phyloP scores from a whole-genome alignment of 495 filamentous ascomycete genomes.

The Penicillium mononematosum region DNA sequence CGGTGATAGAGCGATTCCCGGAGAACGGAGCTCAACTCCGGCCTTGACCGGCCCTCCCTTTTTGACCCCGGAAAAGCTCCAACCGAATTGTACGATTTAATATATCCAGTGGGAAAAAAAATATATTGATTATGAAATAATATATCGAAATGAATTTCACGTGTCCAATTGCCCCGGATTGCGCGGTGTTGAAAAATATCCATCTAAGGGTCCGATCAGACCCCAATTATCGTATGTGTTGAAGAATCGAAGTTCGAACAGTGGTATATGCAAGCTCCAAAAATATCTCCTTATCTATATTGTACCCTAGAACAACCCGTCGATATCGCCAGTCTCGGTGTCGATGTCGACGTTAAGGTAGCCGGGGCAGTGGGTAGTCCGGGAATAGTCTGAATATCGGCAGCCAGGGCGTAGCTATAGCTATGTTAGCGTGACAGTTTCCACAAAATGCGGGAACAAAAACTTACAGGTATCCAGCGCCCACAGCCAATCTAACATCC shows the following conservation, averaged over 20 bases:
- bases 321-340: constrained; percentile 88
- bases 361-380: constrained; percentile 89
- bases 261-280: constrained; percentile 20
- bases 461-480: constrained; percentile 83
- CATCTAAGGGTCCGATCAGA: constrained; percentile 21
- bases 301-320: constrained; percentile 77
- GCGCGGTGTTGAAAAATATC: constrained; percentile 27
- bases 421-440: constrained; percentile 16
- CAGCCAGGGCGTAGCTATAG: constrained; percentile 81
- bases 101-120: not conserved
- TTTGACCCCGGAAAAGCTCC: constrained; percentile 15
- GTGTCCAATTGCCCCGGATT: constrained; percentile 10
- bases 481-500: constrained; percentile 90
- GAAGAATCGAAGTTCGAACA: constrained; percentile 16
- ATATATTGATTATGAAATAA: constrained; percentile 4
- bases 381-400: constrained; percentile 97
- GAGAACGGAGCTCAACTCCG: constrained; percentile 26
- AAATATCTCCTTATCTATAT: constrained; percentile 5
- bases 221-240: constrained; percentile 26
- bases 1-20: constrained; percentile 16
- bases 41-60: constrained; percentile 18
- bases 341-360: constrained; percentile 97
- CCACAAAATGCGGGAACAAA: constrained; percentile 4
- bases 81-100: constrained; percentile 22
- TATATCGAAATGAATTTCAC: constrained; percentile 5